These are phyloP conservation scores for Fusarium tricinctum DNA, from an alignment of 2,329 filamentous ascomycete genomes.

Conservation along the genomic window DNA sequence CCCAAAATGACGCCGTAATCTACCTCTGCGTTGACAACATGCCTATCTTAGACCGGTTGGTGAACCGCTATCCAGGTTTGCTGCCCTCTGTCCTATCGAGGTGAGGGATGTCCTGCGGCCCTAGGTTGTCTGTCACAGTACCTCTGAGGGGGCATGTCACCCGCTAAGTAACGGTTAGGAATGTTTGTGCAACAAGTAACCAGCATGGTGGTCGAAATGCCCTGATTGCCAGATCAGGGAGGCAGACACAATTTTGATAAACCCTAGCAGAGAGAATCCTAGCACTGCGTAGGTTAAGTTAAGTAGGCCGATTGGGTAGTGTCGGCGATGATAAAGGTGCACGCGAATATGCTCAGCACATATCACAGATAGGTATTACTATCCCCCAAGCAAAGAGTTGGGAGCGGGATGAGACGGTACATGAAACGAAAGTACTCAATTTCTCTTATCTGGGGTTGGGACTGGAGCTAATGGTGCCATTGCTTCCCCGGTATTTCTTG, in stretches of 20 bases:
- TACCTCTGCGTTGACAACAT: not conserved
- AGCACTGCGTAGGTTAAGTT: conserved; percentile 1
- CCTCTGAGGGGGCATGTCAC: conserved; percentile 16
- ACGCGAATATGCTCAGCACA: conserved; percentile 3
- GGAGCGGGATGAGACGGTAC: conserved; percentile 7
- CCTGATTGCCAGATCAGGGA: conserved; percentile 22
- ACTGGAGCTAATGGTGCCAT: conserved; percentile 22
- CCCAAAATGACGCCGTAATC: not conserved
- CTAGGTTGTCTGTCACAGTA: not conserved
- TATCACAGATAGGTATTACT: conserved; percentile 9
- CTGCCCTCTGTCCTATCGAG: conserved; percentile 2
- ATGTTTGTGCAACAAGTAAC: conserved; percentile 35
- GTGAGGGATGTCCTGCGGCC: not conserved
- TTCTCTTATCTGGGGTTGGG: conserved; percentile 9
- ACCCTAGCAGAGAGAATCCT: conserved; percentile 3
- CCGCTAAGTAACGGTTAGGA: conserved; percentile 21
- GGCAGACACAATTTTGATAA: conserved; percentile 9
- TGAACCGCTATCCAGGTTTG: conserved; percentile 1
- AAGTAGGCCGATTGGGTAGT: conserved; percentile 14
- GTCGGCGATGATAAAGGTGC: not conserved
- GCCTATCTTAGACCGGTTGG: not conserved
- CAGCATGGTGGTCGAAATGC: conserved; percentile 16
- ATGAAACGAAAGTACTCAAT: conserved; percentile 14
- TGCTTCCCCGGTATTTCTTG: conserved; percentile 29
- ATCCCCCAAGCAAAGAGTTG: not conserved